A percentile compares a stretch with the other conserved stretches of the same genome.
Evolutionary conservation across 1,284 basidiomycete genomes (phyloP).

Genomic region (Irpex lacteus): DNA sequence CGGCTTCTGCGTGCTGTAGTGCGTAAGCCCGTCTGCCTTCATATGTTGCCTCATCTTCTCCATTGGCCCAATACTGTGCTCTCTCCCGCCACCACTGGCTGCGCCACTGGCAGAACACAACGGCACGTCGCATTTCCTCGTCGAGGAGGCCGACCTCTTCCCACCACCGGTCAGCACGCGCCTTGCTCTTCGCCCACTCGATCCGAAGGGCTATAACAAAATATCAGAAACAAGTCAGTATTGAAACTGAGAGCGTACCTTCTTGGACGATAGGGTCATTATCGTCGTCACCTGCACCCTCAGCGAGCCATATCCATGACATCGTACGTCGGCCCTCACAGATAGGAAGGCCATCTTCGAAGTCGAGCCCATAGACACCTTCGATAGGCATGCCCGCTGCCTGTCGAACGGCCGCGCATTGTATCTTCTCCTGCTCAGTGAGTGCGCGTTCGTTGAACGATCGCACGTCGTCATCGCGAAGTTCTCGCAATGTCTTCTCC

Average conservation of each 20-base stretch:
- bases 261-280: background rate
- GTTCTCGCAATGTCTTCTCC: background rate
- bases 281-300: background rate
- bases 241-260: background rate
- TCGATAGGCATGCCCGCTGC: constrained; percentile 1
- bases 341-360: background rate
- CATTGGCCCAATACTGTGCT: background rate
- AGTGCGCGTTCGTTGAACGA: constrained; percentile 4
- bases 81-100: background rate
- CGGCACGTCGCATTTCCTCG: background rate
- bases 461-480: constrained; percentile 4
- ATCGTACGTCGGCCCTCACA: constrained; percentile 1
- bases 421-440: background rate
- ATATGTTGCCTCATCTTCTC: background rate
- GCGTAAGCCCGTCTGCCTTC: background rate
- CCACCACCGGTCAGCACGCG: background rate
- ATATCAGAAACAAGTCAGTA: background rate
- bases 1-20: background rate
- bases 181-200: background rate
- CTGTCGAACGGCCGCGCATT: background rate
- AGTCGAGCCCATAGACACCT: background rate
- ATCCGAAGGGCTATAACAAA: background rate
- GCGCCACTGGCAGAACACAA: background rate
- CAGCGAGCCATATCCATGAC: constrained; percentile 1
- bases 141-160: background rate